Base-by-base conservation (phyloP, 1,284 basidiomycete species). In the Ceratobasidium sp. region DNA sequence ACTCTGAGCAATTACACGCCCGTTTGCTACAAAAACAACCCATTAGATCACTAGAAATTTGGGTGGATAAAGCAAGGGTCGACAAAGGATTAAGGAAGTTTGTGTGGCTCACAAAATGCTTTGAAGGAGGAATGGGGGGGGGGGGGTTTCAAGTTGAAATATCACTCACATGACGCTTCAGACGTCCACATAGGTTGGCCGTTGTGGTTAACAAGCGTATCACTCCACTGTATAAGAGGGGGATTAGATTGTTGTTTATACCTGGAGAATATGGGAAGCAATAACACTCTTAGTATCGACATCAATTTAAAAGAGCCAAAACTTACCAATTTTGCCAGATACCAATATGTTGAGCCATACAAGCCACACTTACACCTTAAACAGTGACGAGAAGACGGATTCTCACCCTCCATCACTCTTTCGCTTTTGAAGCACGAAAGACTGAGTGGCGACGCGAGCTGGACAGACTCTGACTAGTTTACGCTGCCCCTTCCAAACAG, bases 241-340 rank as follows among this genome's bases (percentile, higher is more conserved):
- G 63, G 54, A 23, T 55, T 43, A 57, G 64, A 69, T 26, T 69
- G 64, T 23, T 69, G 64, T 41, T 50, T 69, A 26, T 69, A 57
- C 64, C 64, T 69, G 18, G 16, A 35, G 5, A 18, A 43, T n/a
- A 18, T 49, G 47, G 16, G 47, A 18, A 23, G 47, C 16, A 49
- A n/a, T 18, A 49, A 14, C 4, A 49, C 47, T 49, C 6, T n/a
- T 4, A 18, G 23, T 18, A n/a, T 23, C 32, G 32, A 55, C 8
- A 21, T 38, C 32, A 58, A 58, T 18, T 35, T 11, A 11, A 38
- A 38, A 38, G 11, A 38, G 23, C 8, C 38, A 35, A n/a, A 46
- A n/a, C 64, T 32, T 26, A 69, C 64, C 64, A 69, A n/a, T 57
- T 69, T 41, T 69, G 64, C 64, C 64, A 69, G 38, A 69, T 35